phyloP scores from a whole-genome alignment of 2,329 filamentous ascomycete species.

The Ilyonectria destructans region DNA sequence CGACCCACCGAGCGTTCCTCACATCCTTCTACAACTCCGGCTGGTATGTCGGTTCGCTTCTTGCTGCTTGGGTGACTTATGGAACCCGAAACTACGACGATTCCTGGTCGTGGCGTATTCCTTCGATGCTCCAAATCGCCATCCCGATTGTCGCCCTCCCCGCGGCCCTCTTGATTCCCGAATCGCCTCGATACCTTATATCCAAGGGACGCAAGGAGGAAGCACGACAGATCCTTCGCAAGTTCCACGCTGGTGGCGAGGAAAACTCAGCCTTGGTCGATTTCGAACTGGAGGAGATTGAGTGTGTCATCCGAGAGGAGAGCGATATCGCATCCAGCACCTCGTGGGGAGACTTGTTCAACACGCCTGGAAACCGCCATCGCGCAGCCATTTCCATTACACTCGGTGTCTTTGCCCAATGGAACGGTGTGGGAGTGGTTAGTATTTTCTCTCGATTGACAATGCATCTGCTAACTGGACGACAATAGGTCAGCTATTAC shows the following conservation, averaged over 20 bases:
- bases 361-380: conserved; percentile 29
- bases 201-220: conserved; percentile 24
- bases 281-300: conserved; percentile 32
- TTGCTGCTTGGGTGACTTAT: conserved; percentile 35
- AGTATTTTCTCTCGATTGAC: neutral
- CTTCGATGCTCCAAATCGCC: conserved; percentile 61
- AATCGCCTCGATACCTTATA: conserved; percentile 28
- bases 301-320: conserved; percentile 32
- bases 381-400: conserved; percentile 27
- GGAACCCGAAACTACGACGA: conserved; percentile 30
- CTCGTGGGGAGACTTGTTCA: conserved; percentile 25
- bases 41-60: conserved; percentile 34
- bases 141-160: conserved; percentile 43
- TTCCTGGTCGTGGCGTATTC: conserved; percentile 63
- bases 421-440: conserved; percentile 26
- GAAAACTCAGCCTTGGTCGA: conserved; percentile 18
- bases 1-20: conserved; percentile 31
- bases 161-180: conserved; percentile 27
- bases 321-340: conserved; percentile 5
- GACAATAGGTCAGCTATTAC: conserved; percentile 50
- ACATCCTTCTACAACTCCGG: conserved; percentile 31
- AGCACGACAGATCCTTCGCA: conserved; percentile 17
- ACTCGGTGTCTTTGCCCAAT: conserved; percentile 30
- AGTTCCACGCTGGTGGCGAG: conserved; percentile 30
- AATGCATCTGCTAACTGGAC: neutral